Evolutionary conservation across 2,329 filamentous ascomycete genomes (phyloP).

Genomic region (Fusarium sarcochroum): DNA sequence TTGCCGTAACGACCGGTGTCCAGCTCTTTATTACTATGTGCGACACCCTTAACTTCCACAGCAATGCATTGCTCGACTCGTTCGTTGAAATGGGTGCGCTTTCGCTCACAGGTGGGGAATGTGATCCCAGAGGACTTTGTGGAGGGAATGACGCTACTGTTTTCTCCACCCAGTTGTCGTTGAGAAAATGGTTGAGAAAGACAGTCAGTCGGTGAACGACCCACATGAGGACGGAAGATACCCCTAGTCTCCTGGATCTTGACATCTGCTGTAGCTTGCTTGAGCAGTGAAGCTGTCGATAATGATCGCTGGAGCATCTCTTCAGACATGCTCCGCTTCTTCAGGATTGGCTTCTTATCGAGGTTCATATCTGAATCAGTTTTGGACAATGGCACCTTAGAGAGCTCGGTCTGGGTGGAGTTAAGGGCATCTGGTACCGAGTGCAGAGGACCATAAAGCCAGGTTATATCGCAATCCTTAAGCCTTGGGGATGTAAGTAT

Average conservation of each 20-base stretch:
- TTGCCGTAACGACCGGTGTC: slow-evolving; percentile 70
- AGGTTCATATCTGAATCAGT: slow-evolving; percentile 74
- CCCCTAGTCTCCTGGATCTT: slow-evolving; percentile 79
- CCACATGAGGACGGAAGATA: slow-evolving; percentile 67
- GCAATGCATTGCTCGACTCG: slow-evolving; percentile 96
- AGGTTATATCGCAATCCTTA: slow-evolving; percentile 96
- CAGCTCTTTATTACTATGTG: slow-evolving; percentile 80
- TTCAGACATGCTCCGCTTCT: slow-evolving; percentile 96
- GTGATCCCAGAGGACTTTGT: slow-evolving; percentile 76
- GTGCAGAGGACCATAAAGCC: slow-evolving; percentile 94
- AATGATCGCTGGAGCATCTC: slow-evolving; percentile 91
- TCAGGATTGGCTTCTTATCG: slow-evolving; percentile 89
- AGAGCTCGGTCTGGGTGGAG: slow-evolving; percentile 57
- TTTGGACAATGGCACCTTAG: slow-evolving; percentile 64
- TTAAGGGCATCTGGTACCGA: slow-evolving; percentile 72
- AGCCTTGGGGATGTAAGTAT: slow-evolving; percentile 71
- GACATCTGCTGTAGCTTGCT: slow-evolving; percentile 88
- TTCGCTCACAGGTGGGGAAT: slow-evolving; percentile 75
- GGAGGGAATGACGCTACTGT: slow-evolving; percentile 74
- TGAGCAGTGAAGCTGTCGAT: slow-evolving; percentile 89
- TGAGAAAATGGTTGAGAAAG: slow-evolving; percentile 74
- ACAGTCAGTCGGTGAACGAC: slow-evolving; percentile 78
- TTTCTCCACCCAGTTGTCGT: slow-evolving; percentile 71
- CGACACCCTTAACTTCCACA: slow-evolving; percentile 86
- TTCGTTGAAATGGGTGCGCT: slow-evolving; percentile 95